Percentiles rank a stretch among this genome's conserved stretches.
phyloP scores from a whole-genome alignment of 495 filamentous ascomycete genomes.

The Delitschia confertaspora region DNA sequence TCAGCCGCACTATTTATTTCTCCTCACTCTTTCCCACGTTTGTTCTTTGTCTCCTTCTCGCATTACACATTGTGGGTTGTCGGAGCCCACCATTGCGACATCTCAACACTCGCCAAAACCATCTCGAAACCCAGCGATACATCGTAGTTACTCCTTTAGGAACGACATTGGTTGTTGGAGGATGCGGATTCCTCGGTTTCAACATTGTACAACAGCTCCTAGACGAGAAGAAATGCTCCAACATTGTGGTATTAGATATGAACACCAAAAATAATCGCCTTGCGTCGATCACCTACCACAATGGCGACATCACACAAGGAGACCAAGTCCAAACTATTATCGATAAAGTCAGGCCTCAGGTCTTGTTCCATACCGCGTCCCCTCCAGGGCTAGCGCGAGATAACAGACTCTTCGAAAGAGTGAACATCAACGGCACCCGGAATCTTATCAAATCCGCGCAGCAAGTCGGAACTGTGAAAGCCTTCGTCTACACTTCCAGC shows the following conservation, averaged over 20 bases:
- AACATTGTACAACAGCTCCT: slow-evolving; percentile 11
- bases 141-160: not conserved
- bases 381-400: not conserved
- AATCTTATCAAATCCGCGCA: slow-evolving; percentile 4
- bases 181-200: slow-evolving; percentile 12
- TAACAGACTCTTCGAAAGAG: not conserved
- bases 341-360: not conserved
- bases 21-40: too few species aligned
- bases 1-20: too few species aligned
- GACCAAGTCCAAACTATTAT: slow-evolving; percentile 1
- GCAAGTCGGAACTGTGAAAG: slow-evolving; percentile 1
- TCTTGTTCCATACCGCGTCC: slow-evolving; percentile 15
- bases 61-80: too few species aligned
- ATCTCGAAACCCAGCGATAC: too few species aligned
- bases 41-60: too few species aligned
- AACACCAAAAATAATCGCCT: not conserved
- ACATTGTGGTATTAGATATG: slow-evolving; percentile 2
- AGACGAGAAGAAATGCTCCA: not conserved
- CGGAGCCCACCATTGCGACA: too few species aligned
- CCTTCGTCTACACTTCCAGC: slow-evolving; percentile 17
- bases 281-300: not conserved
- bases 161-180: slow-evolving; percentile 9
- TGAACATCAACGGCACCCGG: slow-evolving; percentile 12
- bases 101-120: too few species aligned
- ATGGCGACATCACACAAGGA: not conserved